A percentile compares a stretch with the other conserved stretches of the same genome.
Conservation (phyloP, 1,284 basidiomycete species). For the Crepidotus sp. region DNA sequence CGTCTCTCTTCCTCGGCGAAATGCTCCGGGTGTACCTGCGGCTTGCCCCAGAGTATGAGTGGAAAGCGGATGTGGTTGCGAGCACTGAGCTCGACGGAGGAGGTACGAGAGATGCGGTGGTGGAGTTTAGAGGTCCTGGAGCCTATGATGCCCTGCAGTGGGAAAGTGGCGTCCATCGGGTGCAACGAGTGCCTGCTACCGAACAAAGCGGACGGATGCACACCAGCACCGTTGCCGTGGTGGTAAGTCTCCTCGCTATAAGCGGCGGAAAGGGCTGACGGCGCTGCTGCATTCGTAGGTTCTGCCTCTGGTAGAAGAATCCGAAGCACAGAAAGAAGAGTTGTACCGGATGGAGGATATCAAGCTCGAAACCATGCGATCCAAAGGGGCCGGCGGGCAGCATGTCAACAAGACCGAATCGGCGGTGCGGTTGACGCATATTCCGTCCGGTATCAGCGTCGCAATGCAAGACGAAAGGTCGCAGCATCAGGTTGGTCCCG, state of each 20-base stretch:
- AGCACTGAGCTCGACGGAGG: conserved; percentile 49
- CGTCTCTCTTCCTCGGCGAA: conserved; percentile 75
- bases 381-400: conserved; percentile 93
- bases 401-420: conserved; percentile 99
- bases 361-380: conserved; percentile 87
- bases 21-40: conserved; percentile 80
- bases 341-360: conserved; percentile 82
- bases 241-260: conserved; percentile 44
- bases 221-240: conserved; percentile 84
- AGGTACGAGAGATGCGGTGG: conserved; percentile 75
- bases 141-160: conserved; percentile 77
- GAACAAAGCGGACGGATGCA: conserved; percentile 84
- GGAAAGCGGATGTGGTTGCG: conserved; percentile 47
- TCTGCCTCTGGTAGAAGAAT: conserved; percentile 66
- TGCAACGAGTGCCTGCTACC: conserved; percentile 89
- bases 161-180: conserved; percentile 94
- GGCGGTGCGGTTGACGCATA: conserved; percentile 91
- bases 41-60: conserved; percentile 45
- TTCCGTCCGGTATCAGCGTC: conserved; percentile 90
- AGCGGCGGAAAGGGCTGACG: neutral
- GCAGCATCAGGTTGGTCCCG: conserved; percentile 73
- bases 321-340: conserved; percentile 40
- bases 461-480: conserved; percentile 98
- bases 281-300: conserved; percentile 57
- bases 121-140: conserved; percentile 73